phyloP scores from a whole-genome alignment of 2,329 filamentous ascomycete genomes.

The Dactylellina parvicollis region DNA sequence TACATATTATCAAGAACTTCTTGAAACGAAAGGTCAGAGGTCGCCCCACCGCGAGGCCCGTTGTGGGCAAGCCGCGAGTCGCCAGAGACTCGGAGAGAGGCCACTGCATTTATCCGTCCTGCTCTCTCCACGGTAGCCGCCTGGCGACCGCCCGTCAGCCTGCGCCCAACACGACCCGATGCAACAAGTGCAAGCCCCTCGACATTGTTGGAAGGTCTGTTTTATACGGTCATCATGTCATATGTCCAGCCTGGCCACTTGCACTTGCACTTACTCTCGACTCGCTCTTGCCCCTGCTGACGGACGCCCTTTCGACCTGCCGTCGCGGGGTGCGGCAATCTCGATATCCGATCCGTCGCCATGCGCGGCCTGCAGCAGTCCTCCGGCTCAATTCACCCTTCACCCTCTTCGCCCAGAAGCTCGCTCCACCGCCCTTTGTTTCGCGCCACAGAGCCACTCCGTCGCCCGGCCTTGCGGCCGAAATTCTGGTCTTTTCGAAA shows the following conservation, averaged over 20 bases:
- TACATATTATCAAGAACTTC: too few species aligned
- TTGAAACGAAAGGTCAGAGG: conserved; percentile 3
- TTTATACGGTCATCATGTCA: background rate
- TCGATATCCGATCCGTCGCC: background rate
- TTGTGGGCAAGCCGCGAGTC: too few species aligned
- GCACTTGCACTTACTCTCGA: background rate
- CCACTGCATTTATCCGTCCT: conserved; percentile 30
- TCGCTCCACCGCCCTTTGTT: too few species aligned
- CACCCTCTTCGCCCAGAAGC: too few species aligned
- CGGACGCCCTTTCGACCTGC: background rate
- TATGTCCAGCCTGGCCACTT: conserved; percentile 10
- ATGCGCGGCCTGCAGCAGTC: too few species aligned
- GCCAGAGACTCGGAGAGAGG: conserved; percentile 17
- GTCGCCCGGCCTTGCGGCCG: too few species aligned
- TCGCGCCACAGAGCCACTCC: too few species aligned
- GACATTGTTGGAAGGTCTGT: background rate
- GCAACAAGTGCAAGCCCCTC: background rate
- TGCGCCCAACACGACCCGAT: background rate
- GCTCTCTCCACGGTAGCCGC: too few species aligned
- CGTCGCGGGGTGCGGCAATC: background rate
- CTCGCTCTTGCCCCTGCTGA: background rate
- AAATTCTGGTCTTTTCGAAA: too few species aligned
- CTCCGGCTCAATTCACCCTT: too few species aligned
- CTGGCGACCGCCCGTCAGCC: too few species aligned
- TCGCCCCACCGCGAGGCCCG: conserved; percentile 13